phyloP scores from a whole-genome alignment of 1,284 basidiomycete species.

The Nidula niveotomentosa region DNA sequence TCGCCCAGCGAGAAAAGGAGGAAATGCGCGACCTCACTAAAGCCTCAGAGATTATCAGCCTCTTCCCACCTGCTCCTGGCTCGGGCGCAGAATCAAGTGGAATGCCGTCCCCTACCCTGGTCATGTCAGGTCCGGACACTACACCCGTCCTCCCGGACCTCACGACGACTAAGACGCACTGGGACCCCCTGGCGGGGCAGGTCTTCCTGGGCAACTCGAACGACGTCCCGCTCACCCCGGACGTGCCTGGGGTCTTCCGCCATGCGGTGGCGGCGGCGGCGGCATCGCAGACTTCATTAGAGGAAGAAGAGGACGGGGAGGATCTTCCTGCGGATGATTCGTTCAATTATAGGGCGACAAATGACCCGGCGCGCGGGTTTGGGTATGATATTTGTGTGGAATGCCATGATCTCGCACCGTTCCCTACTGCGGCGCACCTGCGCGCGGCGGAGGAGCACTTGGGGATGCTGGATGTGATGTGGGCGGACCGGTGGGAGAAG shows the following conservation, averaged over 20 bases:
- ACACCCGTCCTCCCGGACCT: conserved; percentile 3
- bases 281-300: background rate
- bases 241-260: conserved; percentile 23
- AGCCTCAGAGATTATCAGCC: conserved; percentile 75
- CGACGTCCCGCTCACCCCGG: conserved; percentile 62
- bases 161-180: conserved; percentile 40
- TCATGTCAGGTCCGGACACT: too few relatives aligned
- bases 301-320: conserved; percentile 9
- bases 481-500: conserved; percentile 43
- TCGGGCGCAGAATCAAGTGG: background rate
- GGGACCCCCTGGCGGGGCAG: conserved; percentile 58
- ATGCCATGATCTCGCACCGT: conserved; percentile 76
- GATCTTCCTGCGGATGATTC: conserved; percentile 32
- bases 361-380: conserved; percentile 57
- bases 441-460: conserved; percentile 73
- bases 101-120: too few relatives aligned
- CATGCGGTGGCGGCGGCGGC: conserved; percentile 9
- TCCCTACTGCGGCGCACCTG: conserved; percentile 61
- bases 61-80: conserved; percentile 25
- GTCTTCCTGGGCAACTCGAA: conserved; percentile 77
- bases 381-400: conserved; percentile 87
- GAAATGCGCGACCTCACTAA: conserved; percentile 90
- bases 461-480: conserved; percentile 59
- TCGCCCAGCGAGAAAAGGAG: conserved; percentile 78
- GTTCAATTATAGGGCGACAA: conserved; percentile 51